Percentiles rank a stretch among this genome's conserved stretches.
Conservation (phyloP, 345 rosid genomes). For the Citrus trifoliata region DNA sequence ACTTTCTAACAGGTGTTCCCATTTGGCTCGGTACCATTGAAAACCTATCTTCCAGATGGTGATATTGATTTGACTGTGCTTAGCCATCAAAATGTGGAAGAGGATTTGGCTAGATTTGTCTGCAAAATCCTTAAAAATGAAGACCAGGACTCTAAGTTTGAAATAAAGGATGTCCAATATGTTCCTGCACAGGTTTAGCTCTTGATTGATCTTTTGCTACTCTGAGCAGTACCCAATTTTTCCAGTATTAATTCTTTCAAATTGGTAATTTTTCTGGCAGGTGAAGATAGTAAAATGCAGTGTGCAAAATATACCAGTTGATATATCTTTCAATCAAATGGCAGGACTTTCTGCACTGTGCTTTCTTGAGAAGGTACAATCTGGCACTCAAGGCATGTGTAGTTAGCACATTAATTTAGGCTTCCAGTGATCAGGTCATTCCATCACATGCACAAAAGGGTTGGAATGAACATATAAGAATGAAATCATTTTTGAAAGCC, state of each 20-base stretch:
- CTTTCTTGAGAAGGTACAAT: conserved; percentile 70
- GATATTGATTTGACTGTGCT: conserved; percentile 86
- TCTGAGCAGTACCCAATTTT: not conserved
- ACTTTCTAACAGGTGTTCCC: conserved; percentile 51
- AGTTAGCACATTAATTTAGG: not conserved
- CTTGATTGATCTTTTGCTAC: conserved; percentile 8
- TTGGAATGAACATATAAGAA: not conserved
- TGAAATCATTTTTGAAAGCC: not conserved
- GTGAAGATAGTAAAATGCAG: conserved; percentile 76
- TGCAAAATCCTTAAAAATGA: conserved; percentile 45
- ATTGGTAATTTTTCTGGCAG: conserved; percentile 34
- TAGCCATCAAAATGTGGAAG: conserved; percentile 54
- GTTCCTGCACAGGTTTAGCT: conserved; percentile 72
- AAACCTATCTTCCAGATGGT: conserved; percentile 90
- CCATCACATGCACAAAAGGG: not conserved
- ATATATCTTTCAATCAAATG: conserved; percentile 78
- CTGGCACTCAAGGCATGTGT: not conserved
- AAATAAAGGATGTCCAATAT: conserved; percentile 63
- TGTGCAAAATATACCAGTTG: conserved; percentile 60
- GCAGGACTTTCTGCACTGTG: conserved; percentile 73
- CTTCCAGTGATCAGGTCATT: not conserved
- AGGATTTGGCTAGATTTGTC: conserved; percentile 44
- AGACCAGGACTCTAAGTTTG: conserved; percentile 40
- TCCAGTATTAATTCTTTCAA: conserved; percentile 1
- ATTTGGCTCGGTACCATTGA: conserved; percentile 80